Evolutionary conservation across 129 eudicot species (phyloP), one percentile per base, ranked within the genome.

Genomic region (Apium graveolens): DNA sequence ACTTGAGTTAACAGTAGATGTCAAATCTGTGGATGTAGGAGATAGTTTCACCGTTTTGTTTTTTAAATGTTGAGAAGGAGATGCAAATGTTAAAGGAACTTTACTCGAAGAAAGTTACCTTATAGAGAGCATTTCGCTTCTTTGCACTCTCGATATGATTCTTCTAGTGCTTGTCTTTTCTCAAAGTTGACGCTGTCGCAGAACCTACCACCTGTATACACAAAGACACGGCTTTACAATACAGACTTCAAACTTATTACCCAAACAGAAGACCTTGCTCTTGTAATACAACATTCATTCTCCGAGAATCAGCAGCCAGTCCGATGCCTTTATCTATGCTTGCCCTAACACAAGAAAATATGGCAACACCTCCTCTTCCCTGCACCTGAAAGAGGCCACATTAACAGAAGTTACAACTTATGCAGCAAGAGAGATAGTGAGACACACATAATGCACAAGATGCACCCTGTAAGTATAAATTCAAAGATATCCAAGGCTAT

Each of bases 321-420:
- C 99, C 99, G 31, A 96, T 89, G 76, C 95, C 91, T 71, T 68
- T 75, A 57, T 90, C 93, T 86, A 88, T 79, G 83, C 84, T 96
- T 46, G 97, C 87, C 79, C 97, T 89, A 74, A 96, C 99, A 85
- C 97, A 96, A 7, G 99, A 90, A 81, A 96, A 92, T 32, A 96
- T 90, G 43, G 97, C 99, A 79, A 96, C 95, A 77, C 90, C 97
- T 81, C 90, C 97, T 65, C 97, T 87, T 37, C 99, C 99, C 96
- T 94, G 82, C 34, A 75, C 43, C 48, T 68, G 53, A 29, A 75
- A 38, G 7, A 29, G 55, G 72, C 3, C 9, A 13, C 29, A 3
- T 41, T 60, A n/a, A 7, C 3, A n/a, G 38, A 41, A 41, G 2
- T 71, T 38, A 29, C 35, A 11, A 63, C 7, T 41, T 44, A 37